phyloP scores from a whole-genome alignment of 2,329 filamentous ascomycete species.

The Fusarium nanum region DNA sequence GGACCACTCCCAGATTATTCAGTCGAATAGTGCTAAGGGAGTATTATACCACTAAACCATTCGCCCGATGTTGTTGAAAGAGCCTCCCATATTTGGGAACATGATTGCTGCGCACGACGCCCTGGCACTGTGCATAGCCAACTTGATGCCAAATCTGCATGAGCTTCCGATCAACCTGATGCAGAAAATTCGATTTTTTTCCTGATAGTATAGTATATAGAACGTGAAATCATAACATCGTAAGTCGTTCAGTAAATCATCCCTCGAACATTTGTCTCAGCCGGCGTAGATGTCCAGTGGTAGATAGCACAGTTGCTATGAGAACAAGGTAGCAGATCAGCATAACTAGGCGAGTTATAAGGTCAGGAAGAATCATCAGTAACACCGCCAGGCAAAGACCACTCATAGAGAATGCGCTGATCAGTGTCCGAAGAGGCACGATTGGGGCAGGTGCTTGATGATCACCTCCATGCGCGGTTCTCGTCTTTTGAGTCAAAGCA shows the following conservation, averaged over 20 bases:
- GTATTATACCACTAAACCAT: constrained; percentile 51
- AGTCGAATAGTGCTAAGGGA: constrained; percentile 47
- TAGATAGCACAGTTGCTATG: constrained; percentile 22
- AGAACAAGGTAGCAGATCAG: constrained; percentile 27
- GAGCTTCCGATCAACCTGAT: not conserved
- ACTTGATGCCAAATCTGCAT: not conserved
- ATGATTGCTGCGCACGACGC: not conserved
- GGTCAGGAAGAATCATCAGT: constrained; percentile 28
- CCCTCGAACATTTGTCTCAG: constrained; percentile 27
- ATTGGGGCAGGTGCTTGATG: constrained; percentile 8
- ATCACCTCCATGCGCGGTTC: not conserved
- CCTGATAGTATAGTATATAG: not conserved
- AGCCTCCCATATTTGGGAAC: accelerated
- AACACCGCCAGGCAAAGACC: constrained; percentile 28
- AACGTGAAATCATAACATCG: not conserved
- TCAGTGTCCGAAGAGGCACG: constrained; percentile 21
- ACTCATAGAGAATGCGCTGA: constrained; percentile 32
- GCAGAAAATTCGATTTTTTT: not conserved
- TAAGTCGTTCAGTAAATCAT: not conserved
- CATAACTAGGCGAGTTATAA: constrained; percentile 30
- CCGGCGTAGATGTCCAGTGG: constrained; percentile 26
- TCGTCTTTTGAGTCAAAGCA: constrained; percentile 7
- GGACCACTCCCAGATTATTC: constrained; percentile 46
- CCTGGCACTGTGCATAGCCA: not conserved
- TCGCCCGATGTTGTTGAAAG: constrained; percentile 36